Evolutionary conservation across 2,329 filamentous ascomycete genomes (phyloP).

Genomic region (Acrocalymma vagum): DNA sequence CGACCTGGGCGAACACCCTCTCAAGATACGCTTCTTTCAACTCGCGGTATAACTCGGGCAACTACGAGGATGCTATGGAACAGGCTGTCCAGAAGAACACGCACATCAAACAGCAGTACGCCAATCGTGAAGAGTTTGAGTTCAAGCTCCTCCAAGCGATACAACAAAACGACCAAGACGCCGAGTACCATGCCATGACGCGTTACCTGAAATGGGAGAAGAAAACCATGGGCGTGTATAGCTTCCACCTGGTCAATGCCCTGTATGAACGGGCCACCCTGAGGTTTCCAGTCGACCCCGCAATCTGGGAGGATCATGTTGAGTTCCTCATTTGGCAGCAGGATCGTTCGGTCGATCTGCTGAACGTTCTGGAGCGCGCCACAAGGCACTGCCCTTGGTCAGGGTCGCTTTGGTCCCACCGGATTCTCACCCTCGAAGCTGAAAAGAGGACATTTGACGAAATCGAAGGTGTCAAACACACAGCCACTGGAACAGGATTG

Average conservation of each 20-base stretch:
- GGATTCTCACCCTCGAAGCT: conserved; percentile 84
- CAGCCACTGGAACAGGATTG: conserved; percentile 84
- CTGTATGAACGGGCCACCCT: conserved; percentile 82
- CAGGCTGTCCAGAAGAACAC: conserved; percentile 70
- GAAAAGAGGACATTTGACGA: conserved; percentile 78
- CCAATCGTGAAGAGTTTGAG: conserved; percentile 73
- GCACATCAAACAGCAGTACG: conserved; percentile 70
- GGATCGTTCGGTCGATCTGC: conserved; percentile 58
- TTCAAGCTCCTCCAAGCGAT: conserved; percentile 68
- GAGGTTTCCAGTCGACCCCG: conserved; percentile 76
- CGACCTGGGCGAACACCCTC: conserved; percentile 77
- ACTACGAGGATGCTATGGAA: conserved; percentile 79
- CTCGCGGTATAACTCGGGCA: conserved; percentile 72
- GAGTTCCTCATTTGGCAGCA: conserved; percentile 71
- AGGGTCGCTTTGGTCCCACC: conserved; percentile 88
- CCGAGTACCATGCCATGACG: conserved; percentile 62
- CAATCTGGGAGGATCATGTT: conserved; percentile 84
- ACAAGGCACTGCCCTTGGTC: conserved; percentile 95
- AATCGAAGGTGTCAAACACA: conserved; percentile 90
- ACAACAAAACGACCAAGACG: conserved; percentile 64
- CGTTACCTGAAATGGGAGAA: conserved; percentile 91
- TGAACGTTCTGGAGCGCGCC: conserved; percentile 80
- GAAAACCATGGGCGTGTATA: conserved; percentile 63
- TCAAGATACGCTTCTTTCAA: conserved; percentile 79
- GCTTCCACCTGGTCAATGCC: conserved; percentile 63